Base-by-base conservation (phyloP, 106 monocot species). In the Phalaenopsis aphrodite region DNA sequence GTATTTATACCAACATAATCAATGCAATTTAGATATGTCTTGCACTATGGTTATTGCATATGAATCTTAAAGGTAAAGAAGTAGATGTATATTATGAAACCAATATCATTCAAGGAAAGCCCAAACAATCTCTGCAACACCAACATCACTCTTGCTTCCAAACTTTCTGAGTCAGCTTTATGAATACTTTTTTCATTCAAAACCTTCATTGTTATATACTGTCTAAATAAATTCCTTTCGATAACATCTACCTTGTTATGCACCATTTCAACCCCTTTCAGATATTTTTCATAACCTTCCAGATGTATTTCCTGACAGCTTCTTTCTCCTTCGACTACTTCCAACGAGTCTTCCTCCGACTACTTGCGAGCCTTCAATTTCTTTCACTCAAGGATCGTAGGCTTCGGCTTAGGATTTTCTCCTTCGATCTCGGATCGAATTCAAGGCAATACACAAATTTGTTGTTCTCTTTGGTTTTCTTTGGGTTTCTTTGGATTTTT, bases 1-100 rank as follows among this genome's bases (percentile, higher is more conserved):
- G 61, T 38, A 38, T 69, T 69, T 69, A 69, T 64, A n/a, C 23
- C 64, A 21, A 64, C 64, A 64, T 64, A 64, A 64, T 21, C 68
- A 69, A 69, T 69, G 11, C 8, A 38, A 68, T 68, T 36, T 61
- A 61, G 5, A 61, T 21, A 56, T 61, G 5, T 19, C 61, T 61
- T 18, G 61, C 19, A 61, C 61, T 61, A 61, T 61, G 61, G 61
- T 10, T 61, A 69, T 39, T 36, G 39, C 12, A 69, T 39, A 39
- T 38, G 69, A 69, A 69, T 14, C 23, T 69, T 12, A 61, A 61
- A 5, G n/a, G n/a, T 69, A 69, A 74, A 43, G n/a, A n/a, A 74
- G 74, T 30, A 30, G 30, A 21, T 21, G n/a, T 4, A 18, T n/a
- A 4, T 61, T 21, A 61, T 5, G 4, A 61, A 61, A 61, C 61